Evolutionary conservation across 306 rosid species (phyloP), one percentile per base, ranked within the genome.

Genomic region (Cicer bijugum): DNA sequence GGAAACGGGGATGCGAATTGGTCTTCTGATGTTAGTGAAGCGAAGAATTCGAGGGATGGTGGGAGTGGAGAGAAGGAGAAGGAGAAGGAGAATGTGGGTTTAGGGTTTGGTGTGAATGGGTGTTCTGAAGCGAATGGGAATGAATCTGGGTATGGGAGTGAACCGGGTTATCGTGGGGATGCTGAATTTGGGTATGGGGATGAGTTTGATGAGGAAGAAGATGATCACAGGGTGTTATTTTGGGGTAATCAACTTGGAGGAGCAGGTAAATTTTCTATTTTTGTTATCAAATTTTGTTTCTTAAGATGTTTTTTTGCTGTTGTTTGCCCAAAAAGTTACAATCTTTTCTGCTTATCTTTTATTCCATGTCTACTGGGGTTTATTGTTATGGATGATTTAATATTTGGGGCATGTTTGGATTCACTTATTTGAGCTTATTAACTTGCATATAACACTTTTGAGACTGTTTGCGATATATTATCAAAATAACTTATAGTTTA

Each of bases 111-210:
- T 71, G 81, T 81, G 6, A 52, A 67, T 61, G 97, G 99, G 46
- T 85, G 89, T 51, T 72, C 84, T 62, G 97, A 95, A 55, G 85
- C 79, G 16, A 96, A 86, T 72, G 97, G 90, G 42, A 88, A 85
- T 4, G 97, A 94, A 70, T 89, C 97, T 6, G 99, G 99, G 0
- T 94, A 95, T 55, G 99, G 99, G 6, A 95, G 99, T 35, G 99
- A 95, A 84, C 99, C 97, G 2, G 99, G 99, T n/a, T 91, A 95
- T 73, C 96, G 97, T 11, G 97, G 97, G 0, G 99, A 95, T n/a
- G 99, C 96, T 0, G 99, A 95, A 78, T 89, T 94, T 40, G 99
- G 97, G 4, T 95, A 95, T 47, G 97, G 99, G 1, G 99, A 95
- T 75, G 97, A 94, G 82, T 81, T 83, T 56, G 99, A 94, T 42